These are phyloP conservation scores for Silene latifolia DNA, from an alignment of 148 eudicot species.

Conservation along the genomic window DNA sequence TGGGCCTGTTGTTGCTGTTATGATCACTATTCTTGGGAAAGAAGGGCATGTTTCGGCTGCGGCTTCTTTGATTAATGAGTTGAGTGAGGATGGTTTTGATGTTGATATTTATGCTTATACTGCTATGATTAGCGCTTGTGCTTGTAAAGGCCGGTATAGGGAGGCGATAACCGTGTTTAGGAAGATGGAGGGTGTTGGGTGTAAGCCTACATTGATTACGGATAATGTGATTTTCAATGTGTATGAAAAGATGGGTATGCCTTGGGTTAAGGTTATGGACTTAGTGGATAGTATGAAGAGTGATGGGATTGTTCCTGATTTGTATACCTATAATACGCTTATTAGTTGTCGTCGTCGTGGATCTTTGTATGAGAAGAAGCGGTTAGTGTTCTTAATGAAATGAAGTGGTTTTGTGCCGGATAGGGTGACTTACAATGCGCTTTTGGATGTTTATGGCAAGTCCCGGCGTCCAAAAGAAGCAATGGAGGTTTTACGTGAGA, in stretches of 20 bases:
- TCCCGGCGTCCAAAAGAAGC: conserved; percentile 75
- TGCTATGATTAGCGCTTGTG: conserved; percentile 64
- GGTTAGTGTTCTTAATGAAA: conserved; percentile 58
- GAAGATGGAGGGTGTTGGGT: conserved; percentile 83
- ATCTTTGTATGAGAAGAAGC: conserved; percentile 77
- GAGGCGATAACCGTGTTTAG: conserved; percentile 67
- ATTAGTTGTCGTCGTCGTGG: conserved; percentile 85
- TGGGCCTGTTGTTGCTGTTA: conserved; percentile 67
- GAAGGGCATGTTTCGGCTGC: conserved; percentile 65
- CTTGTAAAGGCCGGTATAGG: conserved; percentile 68
- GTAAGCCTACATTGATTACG: conserved; percentile 78
- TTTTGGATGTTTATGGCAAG: conserved; percentile 93
- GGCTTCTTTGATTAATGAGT: conserved; percentile 43
- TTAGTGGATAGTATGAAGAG: conserved; percentile 61
- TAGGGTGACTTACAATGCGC: conserved; percentile 82
- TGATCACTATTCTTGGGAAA: conserved; percentile 67
- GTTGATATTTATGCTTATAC: conserved; percentile 83
- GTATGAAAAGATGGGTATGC: conserved; percentile 87
- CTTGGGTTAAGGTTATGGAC: conserved; percentile 58
- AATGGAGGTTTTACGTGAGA: conserved; percentile 65
- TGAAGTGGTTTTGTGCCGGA: conserved; percentile 75
- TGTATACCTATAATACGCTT: conserved; percentile 80
- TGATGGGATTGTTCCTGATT: conserved; percentile 67
- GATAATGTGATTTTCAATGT: conserved; percentile 76
- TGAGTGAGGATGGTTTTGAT: conserved; percentile 55